Percentiles rank a stretch among this genome's conserved stretches.
Evolutionary conservation across 2,329 filamentous ascomycete genomes (phyloP).

Genomic region (Trichoderma aggressivum): DNA sequence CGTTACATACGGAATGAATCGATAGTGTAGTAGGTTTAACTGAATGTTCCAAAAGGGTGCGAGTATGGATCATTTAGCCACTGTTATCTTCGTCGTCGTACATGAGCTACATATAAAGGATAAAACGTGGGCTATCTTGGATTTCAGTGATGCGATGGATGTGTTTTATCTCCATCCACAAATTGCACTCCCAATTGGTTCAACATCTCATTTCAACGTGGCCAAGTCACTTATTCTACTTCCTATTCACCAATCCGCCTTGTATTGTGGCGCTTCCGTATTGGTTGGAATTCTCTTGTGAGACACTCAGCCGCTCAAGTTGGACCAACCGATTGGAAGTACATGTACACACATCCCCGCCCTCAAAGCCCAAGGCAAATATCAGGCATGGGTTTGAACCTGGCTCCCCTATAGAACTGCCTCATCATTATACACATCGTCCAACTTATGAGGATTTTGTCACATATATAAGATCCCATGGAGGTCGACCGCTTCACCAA

Average conservation of each 20-base stretch:
- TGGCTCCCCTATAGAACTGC: accelerated
- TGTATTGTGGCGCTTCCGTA: neutral
- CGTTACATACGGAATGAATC: too few relatives aligned
- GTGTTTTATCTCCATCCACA: too few relatives aligned
- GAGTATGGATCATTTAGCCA: too few relatives aligned
- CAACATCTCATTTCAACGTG: neutral
- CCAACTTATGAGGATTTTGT: neutral
- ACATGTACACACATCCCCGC: neutral
- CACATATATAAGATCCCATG: neutral
- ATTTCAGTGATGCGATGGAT: too few relatives aligned
- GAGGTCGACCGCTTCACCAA: neutral
- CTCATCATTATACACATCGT: neutral
- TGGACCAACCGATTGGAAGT: neutral
- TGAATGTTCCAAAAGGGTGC: too few relatives aligned
- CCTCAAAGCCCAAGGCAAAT: neutral
- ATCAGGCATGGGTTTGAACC: accelerated
- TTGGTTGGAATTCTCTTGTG: neutral
- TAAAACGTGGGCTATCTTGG: too few relatives aligned
- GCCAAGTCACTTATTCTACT: neutral
- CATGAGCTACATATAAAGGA: too few relatives aligned
- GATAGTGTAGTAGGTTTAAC: too few relatives aligned
- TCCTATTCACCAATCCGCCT: neutral
- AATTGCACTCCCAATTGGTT: too few relatives aligned
- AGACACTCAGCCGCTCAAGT: neutral
- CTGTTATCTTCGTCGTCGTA: too few relatives aligned